phyloP scores from a whole-genome alignment of 306 rosid genomes.

The Quercus aquifolioides region DNA sequence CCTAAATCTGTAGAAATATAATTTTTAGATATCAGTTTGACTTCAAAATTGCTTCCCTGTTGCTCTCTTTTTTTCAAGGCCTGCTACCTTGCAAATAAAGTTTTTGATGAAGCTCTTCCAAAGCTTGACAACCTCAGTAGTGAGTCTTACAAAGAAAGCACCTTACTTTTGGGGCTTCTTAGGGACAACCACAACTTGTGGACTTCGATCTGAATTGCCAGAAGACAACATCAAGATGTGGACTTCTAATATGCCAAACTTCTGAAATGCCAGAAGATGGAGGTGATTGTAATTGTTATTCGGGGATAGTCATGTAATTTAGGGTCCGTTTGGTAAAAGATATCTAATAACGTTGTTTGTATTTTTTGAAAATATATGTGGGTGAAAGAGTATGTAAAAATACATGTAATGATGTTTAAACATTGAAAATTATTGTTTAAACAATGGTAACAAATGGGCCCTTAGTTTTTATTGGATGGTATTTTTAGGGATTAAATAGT shows the following conservation, averaged over 20 bases:
- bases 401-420: too few species aligned
- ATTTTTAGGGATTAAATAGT: too few species aligned
- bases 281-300: slow-evolving; percentile 30
- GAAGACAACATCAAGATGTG: too few species aligned
- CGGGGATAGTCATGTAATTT: too few species aligned
- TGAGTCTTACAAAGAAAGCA: slow-evolving; percentile 89
- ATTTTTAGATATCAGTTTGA: not conserved
- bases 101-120: slow-evolving; percentile 67
- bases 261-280: slow-evolving; percentile 79
- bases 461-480: too few species aligned
- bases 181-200: slow-evolving; percentile 82
- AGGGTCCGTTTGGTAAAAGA: too few species aligned
- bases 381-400: too few species aligned
- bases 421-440: too few species aligned
- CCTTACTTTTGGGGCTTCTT: slow-evolving; percentile 80
- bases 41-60: slow-evolving; percentile 1
- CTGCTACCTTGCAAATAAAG: slow-evolving; percentile 71
- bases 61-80: slow-evolving; percentile 44
- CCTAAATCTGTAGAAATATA: slow-evolving; percentile 5
- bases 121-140: slow-evolving; percentile 67
- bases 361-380: too few species aligned
- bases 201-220: slow-evolving; percentile 18
- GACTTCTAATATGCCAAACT: not conserved
- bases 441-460: too few species aligned
- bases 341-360: too few species aligned